A percentile compares a stretch with the other conserved stretches of the same genome.
Conservation (phyloP, 352 stramenopile species). For the Thraustotheca clavata region DNA sequence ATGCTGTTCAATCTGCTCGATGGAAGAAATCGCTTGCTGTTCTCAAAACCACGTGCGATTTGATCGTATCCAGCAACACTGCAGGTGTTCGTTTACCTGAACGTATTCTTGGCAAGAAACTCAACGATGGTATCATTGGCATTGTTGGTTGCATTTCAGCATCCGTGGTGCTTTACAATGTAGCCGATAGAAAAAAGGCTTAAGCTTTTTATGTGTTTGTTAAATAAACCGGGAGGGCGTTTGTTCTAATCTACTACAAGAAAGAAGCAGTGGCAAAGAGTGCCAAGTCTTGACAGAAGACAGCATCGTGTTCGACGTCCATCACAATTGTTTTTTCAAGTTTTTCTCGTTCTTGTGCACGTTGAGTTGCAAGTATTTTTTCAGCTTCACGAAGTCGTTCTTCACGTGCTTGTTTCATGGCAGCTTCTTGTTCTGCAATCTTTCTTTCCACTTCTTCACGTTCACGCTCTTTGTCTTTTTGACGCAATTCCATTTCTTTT, state of each 20-base stretch:
- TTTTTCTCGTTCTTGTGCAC: constrained; percentile 59
- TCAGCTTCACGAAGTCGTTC: constrained; percentile 54
- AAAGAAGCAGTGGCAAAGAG: constrained; percentile 84
- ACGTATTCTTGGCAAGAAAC: constrained; percentile 64
- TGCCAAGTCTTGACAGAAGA: constrained; percentile 68
- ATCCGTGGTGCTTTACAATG: constrained; percentile 77
- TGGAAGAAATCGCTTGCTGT: constrained; percentile 77
- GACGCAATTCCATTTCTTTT: constrained; percentile 44
- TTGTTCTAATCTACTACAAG: constrained; percentile 27
- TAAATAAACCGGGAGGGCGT: constrained; percentile 15
- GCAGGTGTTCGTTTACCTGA: constrained; percentile 63
- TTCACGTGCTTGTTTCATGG: constrained; percentile 37
- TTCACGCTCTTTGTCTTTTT: constrained; percentile 61
- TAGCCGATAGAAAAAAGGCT: constrained; percentile 14
- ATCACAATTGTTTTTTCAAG: constrained; percentile 48
- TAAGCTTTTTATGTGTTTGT: background rate
- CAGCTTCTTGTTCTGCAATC: constrained; percentile 43
- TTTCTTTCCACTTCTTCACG: constrained; percentile 59
- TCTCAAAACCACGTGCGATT: constrained; percentile 73
- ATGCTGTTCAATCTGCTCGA: constrained; percentile 43
- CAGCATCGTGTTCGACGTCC: constrained; percentile 47
- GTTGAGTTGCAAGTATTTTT: constrained; percentile 38
- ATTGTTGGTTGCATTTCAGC: constrained; percentile 71
- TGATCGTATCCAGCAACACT: constrained; percentile 83
- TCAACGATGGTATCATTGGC: constrained; percentile 80